These are phyloP conservation scores for Colletotrichum incanum DNA, from an alignment of 2,329 filamentous ascomycete genomes.

Conservation along the genomic window DNA sequence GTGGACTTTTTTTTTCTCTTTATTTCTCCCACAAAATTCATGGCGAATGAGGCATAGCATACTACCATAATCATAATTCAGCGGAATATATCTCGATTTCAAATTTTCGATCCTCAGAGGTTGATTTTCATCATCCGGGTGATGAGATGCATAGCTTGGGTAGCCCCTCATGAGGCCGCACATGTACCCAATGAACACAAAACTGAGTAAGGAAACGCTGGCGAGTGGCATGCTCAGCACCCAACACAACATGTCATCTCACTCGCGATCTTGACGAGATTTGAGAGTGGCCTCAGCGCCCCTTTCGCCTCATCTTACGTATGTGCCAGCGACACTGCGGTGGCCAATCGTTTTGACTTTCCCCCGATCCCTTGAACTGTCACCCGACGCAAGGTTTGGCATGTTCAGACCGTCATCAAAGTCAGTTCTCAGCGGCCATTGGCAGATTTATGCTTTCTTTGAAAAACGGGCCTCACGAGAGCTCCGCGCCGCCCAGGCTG, in stretches of 20 bases:
- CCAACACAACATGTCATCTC: neutral
- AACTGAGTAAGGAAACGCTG: neutral
- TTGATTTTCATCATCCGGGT: neutral
- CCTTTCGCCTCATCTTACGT: neutral
- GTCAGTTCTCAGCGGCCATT: neutral
- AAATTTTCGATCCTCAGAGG: neutral
- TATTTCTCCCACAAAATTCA: neutral
- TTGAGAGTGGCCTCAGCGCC: neutral
- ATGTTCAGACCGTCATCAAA: neutral
- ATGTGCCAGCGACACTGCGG: neutral
- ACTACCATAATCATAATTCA: slow-evolving; percentile 22
- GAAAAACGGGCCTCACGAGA: neutral
- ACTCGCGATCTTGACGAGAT: neutral
- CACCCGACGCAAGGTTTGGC: neutral
- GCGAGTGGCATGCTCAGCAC: neutral
- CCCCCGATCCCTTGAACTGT: neutral
- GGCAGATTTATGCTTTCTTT: neutral
- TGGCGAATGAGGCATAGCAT: slow-evolving; percentile 16
- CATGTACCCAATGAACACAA: neutral
- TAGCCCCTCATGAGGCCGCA: neutral
- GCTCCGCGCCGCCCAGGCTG: neutral
- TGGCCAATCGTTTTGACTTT: neutral
- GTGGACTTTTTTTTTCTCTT: neutral
- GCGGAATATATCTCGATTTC: neutral
- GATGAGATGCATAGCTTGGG: neutral